Evolutionary conservation across 768 basidiomycete genomes (phyloP).

Genomic region (Cytidiella melzeri): DNA sequence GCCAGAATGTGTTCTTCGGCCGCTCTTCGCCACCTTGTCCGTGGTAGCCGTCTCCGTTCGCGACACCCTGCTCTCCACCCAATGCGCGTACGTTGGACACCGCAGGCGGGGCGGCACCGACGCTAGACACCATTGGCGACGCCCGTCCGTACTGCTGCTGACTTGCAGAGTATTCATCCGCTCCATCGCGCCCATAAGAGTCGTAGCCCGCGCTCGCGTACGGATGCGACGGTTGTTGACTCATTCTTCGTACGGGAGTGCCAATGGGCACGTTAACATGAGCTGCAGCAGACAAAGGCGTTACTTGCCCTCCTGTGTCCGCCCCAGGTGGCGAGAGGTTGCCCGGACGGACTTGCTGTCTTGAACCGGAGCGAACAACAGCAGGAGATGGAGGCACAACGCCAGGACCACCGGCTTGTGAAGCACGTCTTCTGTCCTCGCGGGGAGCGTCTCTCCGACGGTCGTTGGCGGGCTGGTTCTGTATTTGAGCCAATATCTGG

Average conservation of each 20-base stretch:
- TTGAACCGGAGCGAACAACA: constrained; percentile 70
- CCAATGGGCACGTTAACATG: constrained; percentile 69
- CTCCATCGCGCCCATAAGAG: constrained; percentile 32
- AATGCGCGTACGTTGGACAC: constrained; percentile 66
- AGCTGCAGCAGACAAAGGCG: constrained; percentile 70
- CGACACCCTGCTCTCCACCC: constrained; percentile 62
- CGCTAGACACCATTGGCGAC: constrained; percentile 75
- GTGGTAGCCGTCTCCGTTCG: constrained; percentile 52
- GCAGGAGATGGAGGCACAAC: constrained; percentile 72
- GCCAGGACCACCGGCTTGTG: constrained; percentile 47
- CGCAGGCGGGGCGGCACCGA: constrained; percentile 64
- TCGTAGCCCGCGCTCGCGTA: constrained; percentile 69
- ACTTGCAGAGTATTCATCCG: constrained; percentile 51
- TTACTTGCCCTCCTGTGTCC: constrained; percentile 47
- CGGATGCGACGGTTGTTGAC: constrained; percentile 50
- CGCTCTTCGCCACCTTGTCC: constrained; percentile 51
- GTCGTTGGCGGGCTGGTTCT: constrained; percentile 48
- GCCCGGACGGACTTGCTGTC: constrained; percentile 48
- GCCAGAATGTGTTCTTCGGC: constrained; percentile 51
- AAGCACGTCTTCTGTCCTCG: constrained; percentile 64
- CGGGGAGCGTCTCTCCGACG: constrained; percentile 53
- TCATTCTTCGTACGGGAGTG: constrained; percentile 38
- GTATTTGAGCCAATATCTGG: constrained; percentile 61
- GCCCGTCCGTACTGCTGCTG: constrained; percentile 65
- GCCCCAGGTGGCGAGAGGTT: constrained; percentile 50